Conservation (phyloP, 2,329 filamentous ascomycete genomes). For the Aschersonia sp. region DNA sequence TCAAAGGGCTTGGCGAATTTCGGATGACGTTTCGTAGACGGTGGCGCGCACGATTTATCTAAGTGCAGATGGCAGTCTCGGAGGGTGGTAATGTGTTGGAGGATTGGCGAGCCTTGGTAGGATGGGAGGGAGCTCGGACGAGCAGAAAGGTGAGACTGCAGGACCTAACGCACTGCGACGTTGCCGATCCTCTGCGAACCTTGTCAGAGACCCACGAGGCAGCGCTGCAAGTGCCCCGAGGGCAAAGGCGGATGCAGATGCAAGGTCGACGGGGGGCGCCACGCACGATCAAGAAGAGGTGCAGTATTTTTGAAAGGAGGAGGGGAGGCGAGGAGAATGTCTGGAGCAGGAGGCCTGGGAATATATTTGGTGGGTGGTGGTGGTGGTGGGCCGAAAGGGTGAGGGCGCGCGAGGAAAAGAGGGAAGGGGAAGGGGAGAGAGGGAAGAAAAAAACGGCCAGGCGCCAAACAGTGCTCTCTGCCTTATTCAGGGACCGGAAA, state of each 20-base stretch:
- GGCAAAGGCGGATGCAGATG: not conserved
- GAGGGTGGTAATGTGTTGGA: not conserved
- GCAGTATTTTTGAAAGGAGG: not conserved
- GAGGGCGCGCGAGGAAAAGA: not conserved
- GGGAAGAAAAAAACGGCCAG: not conserved
- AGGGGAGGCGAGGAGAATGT: not conserved
- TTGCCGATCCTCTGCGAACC: conserved; percentile 1
- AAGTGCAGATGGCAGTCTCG: not conserved
- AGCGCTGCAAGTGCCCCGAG: not conserved
- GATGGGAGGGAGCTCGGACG: not conserved
- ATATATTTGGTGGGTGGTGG: not conserved
- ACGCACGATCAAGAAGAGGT: not conserved
- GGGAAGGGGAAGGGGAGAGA: not conserved
- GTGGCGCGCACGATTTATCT: not conserved
- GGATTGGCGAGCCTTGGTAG: not conserved
- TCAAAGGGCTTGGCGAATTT: conserved; percentile 9
- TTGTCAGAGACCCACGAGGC: not conserved
- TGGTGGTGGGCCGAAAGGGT: not conserved
- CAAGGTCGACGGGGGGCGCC: too few species aligned
- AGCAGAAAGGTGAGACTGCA: conserved; percentile 4
- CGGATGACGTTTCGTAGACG: conserved; percentile 7
- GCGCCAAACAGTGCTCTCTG: not conserved
- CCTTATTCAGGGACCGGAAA: not conserved
- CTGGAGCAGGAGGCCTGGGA: not conserved
- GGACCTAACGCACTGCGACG: conserved; percentile 3